These are phyloP conservation scores for Capronia coronata DNA, from an alignment of 2,329 filamentous ascomycete species.

Conservation along the genomic window DNA sequence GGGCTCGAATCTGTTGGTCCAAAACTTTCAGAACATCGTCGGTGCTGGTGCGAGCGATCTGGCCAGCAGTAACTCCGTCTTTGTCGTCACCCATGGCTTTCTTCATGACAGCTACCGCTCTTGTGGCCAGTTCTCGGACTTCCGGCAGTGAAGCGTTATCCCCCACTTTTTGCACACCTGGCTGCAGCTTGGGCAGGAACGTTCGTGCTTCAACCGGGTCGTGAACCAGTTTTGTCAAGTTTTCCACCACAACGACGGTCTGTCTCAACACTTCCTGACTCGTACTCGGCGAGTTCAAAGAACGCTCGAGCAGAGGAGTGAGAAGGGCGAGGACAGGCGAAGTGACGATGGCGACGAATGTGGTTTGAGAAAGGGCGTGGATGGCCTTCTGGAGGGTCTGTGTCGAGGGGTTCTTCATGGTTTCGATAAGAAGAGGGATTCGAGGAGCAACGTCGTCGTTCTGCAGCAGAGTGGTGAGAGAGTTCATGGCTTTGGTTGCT, in stretches of 20 bases:
- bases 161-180: conserved; percentile 83
- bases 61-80: conserved; percentile 50
- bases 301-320: conserved; percentile 88
- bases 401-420: conserved; percentile 87
- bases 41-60: conserved; percentile 58
- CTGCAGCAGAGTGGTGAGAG: conserved; percentile 78
- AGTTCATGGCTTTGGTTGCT: conserved; percentile 85
- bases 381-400: conserved; percentile 92
- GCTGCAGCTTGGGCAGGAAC: conserved; percentile 89
- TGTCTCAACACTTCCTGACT: conserved; percentile 91
- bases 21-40: conserved; percentile 71
- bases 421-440: conserved; percentile 85
- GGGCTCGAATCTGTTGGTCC: conserved; percentile 67
- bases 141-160: conserved; percentile 88
- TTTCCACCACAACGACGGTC: conserved; percentile 94
- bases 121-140: conserved; percentile 79
- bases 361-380: conserved; percentile 91
- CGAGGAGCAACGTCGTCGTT: conserved; percentile 95
- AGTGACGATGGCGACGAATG: conserved; percentile 94
- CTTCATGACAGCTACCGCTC: conserved; percentile 79
- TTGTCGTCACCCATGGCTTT: conserved; percentile 78
- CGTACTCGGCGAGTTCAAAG: conserved; percentile 83
- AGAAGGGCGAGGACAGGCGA: conserved; percentile 91
- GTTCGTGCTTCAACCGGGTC: conserved; percentile 89
- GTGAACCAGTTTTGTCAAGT: conserved; percentile 95